Base-by-base conservation (phyloP, 177 flowering plant genomes). In the Vitis hybrid region DNA sequence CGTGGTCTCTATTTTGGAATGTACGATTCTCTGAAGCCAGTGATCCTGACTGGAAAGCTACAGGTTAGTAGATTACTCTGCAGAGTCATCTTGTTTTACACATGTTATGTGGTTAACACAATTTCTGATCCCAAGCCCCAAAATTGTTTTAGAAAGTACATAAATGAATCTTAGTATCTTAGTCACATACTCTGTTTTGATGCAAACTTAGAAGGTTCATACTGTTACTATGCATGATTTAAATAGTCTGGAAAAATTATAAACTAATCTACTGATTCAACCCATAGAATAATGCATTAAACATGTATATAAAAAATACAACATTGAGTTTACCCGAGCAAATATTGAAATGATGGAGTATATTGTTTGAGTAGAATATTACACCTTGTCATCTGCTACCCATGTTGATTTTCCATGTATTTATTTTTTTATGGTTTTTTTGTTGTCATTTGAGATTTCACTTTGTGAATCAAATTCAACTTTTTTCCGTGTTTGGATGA, bases 1-100 rank as follows among this genome's bases (percentile, higher is more conserved):
- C 88, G 98, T 53, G 98, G 98, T 67, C 83, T 92, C 18, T 92
- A 91, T 87, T 92, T 92, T 64, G 96, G 98, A 72, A 82, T 92
- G 91, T 90, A 92, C 52, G 98, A 92, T 73, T 91, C 98, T 49
- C 66, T 93, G 82, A 93, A 93, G 87, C 98, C 98, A 1, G 93
- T 88, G 3, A 10, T 90, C 45, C 78, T 90, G 45, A 80, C 86
- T 11, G 93, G 93, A 77, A 72, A 79, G 18, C 2, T 90, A 74
- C 87, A 87, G 93, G 98, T 91, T 67, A 68, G 88, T 62, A 33
- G 10, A 29, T 29, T 16, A 3, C 39, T 1, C 26, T 8, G 1
- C 2, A 3, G 45, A 48, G 57, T 29, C 56, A 5, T 2, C 3
- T 68, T 19, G 18, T 33, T 33, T 33, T 33, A 33, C 7, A 3